Percentiles rank a stretch among this genome's conserved stretches.
Conservation (phyloP, 768 basidiomycete species). For the Termitomyces titanicus region DNA sequence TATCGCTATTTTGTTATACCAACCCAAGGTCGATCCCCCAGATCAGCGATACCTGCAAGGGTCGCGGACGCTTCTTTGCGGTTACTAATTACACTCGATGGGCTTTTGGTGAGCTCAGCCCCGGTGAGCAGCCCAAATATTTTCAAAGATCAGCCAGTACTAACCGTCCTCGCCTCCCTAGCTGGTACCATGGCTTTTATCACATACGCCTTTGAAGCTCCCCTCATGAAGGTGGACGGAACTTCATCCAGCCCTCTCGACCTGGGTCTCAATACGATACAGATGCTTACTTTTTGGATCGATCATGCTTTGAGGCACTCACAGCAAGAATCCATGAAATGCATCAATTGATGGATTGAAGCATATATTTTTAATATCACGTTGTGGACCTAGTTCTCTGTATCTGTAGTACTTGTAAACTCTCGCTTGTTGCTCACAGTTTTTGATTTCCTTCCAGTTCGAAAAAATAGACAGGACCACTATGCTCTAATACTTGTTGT, state of each 20-base stretch:
- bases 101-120: slow-evolving; percentile 22
- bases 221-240: slow-evolving; percentile 14
- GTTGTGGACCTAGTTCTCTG: no score
- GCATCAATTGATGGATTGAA: no score
- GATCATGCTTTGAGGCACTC: slow-evolving; percentile 3
- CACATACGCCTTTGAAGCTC: slow-evolving; percentile 14
- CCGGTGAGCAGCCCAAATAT: slow-evolving; percentile 6
- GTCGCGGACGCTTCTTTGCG: slow-evolving; percentile 20
- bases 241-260: background rate
- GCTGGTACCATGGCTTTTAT: slow-evolving; percentile 10
- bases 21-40: background rate
- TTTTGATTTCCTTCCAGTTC: no score
- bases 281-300: slow-evolving; percentile 20
- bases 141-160: background rate
- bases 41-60: slow-evolving; percentile 20
- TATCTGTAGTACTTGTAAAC: no score
- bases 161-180: background rate
- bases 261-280: slow-evolving; percentile 15
- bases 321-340: background rate
- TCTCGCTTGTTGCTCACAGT: no score
- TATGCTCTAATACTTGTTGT: no score
- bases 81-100: slow-evolving; percentile 22
- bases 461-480: no score
- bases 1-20: background rate
- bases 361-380: no score